A percentile compares a stretch with the other conserved stretches of the same genome.
Conservation (phyloP, 169 alveolate species). For the Plasmodium berghei region DNA sequence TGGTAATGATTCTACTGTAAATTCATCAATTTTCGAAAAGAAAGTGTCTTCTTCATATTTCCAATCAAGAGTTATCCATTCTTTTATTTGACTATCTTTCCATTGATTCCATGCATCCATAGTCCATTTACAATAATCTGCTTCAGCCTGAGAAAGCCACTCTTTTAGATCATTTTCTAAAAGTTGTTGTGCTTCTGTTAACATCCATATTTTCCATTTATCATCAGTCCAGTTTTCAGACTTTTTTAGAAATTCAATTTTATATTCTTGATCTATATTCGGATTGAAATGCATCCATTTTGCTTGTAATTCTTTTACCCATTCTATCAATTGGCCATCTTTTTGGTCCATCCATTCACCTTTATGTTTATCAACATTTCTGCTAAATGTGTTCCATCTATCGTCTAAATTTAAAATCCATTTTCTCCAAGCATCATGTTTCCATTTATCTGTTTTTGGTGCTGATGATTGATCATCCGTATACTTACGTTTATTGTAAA, state of each 20-base stretch:
- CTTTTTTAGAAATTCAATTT: background rate
- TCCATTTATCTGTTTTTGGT: conserved; percentile 27
- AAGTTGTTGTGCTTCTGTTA: conserved; percentile 34
- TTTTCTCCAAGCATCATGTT: background rate
- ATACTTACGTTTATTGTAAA: background rate
- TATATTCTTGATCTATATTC: conserved; percentile 9
- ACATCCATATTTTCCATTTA: conserved; percentile 39
- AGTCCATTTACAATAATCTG: conserved; percentile 35
- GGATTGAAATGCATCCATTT: conserved; percentile 41
- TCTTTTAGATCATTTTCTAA: conserved; percentile 21
- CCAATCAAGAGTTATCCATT: conserved; percentile 31
- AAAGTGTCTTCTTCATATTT: conserved; percentile 21
- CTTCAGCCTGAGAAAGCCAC: conserved; percentile 15
- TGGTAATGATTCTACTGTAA: background rate
- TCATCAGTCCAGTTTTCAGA: conserved; percentile 26
- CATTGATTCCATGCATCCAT: conserved; percentile 37
- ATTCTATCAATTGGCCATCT: conserved; percentile 10
- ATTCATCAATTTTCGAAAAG: conserved; percentile 28
- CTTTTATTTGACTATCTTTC: conserved; percentile 32
- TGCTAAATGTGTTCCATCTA: background rate
- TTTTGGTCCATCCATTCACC: conserved; percentile 34
- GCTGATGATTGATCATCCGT: background rate
- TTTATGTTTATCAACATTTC: conserved; percentile 6
- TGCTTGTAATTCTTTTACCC: background rate
- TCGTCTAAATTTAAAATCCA: conserved; percentile 14